These are phyloP conservation scores for Evansstolkia leycettana DNA, from an alignment of 495 filamentous ascomycete species.

Conservation along the genomic window DNA sequence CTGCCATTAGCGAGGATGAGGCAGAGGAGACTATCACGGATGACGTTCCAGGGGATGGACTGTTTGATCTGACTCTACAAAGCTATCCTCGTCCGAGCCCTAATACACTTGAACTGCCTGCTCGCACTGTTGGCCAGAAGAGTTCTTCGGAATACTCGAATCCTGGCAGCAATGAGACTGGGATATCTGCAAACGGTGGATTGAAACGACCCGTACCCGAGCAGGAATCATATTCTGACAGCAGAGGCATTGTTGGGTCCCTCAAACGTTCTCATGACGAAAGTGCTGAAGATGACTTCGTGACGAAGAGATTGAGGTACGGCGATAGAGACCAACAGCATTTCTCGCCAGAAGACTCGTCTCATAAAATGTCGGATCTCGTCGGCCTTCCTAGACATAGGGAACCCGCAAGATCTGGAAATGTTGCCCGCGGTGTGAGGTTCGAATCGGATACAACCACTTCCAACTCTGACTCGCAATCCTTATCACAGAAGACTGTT, in stretches of 20 bases:
- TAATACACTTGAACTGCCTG: too few species aligned
- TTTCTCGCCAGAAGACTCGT: not conserved
- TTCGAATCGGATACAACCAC: not conserved
- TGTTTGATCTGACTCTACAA: conserved; percentile 1
- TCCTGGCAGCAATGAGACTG: too few species aligned
- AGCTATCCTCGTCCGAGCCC: too few species aligned
- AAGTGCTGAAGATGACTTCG: not conserved
- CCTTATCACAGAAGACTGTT: conserved; percentile 1
- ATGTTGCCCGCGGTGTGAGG: not conserved
- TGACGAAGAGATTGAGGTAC: conserved; percentile 20
- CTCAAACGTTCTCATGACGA: conserved; percentile 6
- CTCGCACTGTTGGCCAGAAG: too few species aligned
- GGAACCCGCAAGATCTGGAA: not conserved
- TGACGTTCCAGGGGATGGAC: not conserved
- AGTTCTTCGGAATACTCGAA: too few species aligned
- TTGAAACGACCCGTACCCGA: not conserved
- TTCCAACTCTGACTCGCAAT: not conserved
- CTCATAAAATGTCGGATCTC: not conserved
- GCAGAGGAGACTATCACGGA: conserved; percentile 3
- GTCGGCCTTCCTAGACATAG: too few species aligned
- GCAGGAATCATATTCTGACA: not conserved
- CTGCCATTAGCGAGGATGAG: conserved; percentile 10
- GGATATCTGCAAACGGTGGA: too few species aligned
- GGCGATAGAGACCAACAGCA: conserved; percentile 4
- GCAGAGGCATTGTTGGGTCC: conserved; percentile 2